A percentile compares a stretch with the other conserved stretches of the same genome.
phyloP scores from a whole-genome alignment of 2,329 filamentous ascomycete genomes.

The Verticillium nubilum region DNA sequence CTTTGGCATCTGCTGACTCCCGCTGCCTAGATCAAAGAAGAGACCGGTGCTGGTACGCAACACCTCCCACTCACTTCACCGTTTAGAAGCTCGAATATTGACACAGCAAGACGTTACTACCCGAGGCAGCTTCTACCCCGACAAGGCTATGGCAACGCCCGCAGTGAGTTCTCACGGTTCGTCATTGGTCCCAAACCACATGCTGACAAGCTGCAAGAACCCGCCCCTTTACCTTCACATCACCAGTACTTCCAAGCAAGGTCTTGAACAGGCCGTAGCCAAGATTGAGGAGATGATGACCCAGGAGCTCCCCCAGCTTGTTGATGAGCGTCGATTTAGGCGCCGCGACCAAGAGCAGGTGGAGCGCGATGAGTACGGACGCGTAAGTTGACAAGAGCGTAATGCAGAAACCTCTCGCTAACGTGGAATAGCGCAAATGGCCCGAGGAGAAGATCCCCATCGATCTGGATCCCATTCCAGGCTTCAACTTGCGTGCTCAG shows the following conservation, averaged over 20 bases:
- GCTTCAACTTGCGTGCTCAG: constrained; percentile 93
- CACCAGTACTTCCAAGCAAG: constrained; percentile 85
- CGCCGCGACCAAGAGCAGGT: constrained; percentile 74
- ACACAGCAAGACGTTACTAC: constrained; percentile 90
- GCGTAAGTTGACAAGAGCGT: constrained; percentile 52
- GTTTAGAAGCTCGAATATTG: constrained; percentile 49
- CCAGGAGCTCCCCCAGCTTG: constrained; percentile 89
- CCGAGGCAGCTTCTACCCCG: constrained; percentile 91
- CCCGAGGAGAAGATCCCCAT: constrained; percentile 94
- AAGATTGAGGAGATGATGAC: constrained; percentile 96
- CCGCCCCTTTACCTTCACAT: constrained; percentile 93
- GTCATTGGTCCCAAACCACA: neutral
- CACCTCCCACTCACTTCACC: constrained; percentile 40
- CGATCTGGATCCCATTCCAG: constrained; percentile 80
- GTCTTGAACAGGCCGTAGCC: constrained; percentile 79
- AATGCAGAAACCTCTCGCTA: constrained; percentile 5
- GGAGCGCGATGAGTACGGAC: constrained; percentile 85
- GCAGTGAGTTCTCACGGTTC: constrained; percentile 55
- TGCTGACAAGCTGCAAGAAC: constrained; percentile 50
- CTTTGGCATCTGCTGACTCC: constrained; percentile 93
- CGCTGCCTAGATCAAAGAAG: constrained; percentile 96
- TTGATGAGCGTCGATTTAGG: constrained; percentile 89
- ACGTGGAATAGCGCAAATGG: constrained; percentile 80
- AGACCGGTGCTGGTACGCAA: constrained; percentile 98
- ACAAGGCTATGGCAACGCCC: constrained; percentile 94